phyloP scores from a whole-genome alignment of 2,329 filamentous ascomycete species.

The Cladosporium sphaerospermum region DNA sequence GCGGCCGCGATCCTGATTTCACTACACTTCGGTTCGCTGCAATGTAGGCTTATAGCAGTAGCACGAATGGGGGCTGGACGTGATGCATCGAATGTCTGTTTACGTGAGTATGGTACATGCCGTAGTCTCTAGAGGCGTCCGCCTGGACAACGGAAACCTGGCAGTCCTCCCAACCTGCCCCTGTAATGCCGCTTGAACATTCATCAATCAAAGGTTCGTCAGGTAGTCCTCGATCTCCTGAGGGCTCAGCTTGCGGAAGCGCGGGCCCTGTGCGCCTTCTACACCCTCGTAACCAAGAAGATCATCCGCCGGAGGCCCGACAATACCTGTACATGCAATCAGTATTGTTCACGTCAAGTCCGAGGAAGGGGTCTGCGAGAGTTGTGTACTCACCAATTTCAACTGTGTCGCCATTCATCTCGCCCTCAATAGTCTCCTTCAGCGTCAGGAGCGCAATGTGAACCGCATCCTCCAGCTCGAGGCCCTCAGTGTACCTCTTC shows the following conservation, averaged over 20 bases:
- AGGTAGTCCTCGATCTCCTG: slow-evolving; percentile 99
- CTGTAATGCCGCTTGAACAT: slow-evolving; percentile 2
- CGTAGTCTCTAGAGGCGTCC: neutral
- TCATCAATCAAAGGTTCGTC: slow-evolving; percentile 63
- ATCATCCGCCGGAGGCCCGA: slow-evolving; percentile 89
- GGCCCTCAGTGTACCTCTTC: slow-evolving; percentile 95
- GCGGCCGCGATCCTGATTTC: too few species aligned
- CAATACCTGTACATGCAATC: slow-evolving; percentile 61
- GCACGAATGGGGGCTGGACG: too few species aligned
- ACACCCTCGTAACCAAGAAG: slow-evolving; percentile 87
- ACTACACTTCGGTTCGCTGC: too few species aligned
- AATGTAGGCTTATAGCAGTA: too few species aligned
- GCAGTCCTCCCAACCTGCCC: neutral
- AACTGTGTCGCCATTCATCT: slow-evolving; percentile 98
- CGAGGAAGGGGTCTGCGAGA: slow-evolving; percentile 12
- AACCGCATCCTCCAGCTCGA: slow-evolving; percentile 96
- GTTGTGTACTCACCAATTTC: slow-evolving; percentile 70
- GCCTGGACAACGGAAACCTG: too few species aligned
- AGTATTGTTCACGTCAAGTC: slow-evolving; percentile 5
- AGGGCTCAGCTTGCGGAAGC: slow-evolving; percentile 90
- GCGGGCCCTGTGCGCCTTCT: slow-evolving; percentile 73
- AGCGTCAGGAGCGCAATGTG: slow-evolving; percentile 95
- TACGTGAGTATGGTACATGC: slow-evolving; percentile 10
- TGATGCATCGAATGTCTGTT: neutral
- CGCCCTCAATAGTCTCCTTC: slow-evolving; percentile 98